A percentile compares a stretch with the other conserved stretches of the same genome.
phyloP scores from a whole-genome alignment of 768 basidiomycete species.

The Tylopilus cervinicoccineus region DNA sequence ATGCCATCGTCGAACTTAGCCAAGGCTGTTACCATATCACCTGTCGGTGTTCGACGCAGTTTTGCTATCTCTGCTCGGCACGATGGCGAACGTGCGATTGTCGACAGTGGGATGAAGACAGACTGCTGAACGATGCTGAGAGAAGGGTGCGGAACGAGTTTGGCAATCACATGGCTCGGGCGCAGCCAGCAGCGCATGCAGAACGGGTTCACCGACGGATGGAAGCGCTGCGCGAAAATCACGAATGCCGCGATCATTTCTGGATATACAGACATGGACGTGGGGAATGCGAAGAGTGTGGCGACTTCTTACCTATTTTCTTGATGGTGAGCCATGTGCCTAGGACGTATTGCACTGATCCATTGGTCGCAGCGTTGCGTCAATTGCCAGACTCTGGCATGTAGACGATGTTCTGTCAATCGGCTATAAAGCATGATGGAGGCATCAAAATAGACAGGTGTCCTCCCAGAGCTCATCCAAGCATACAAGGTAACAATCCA shows the following conservation, averaged over 20 bases:
- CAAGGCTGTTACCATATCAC: conserved; percentile 65
- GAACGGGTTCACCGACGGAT: conserved; percentile 22
- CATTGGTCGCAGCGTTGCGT: conserved; percentile 18
- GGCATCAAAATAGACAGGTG: neutral
- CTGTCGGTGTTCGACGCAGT: conserved; percentile 46
- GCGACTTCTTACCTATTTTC: conserved; percentile 34
- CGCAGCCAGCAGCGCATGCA: conserved; percentile 15
- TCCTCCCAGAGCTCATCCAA: neutral
- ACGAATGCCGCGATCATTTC: conserved; percentile 45
- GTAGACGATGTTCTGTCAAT: conserved; percentile 28
- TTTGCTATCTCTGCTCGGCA: conserved; percentile 63
- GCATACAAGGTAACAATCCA: neutral
- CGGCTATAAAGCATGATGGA: conserved; percentile 12
- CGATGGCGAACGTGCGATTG: conserved; percentile 63
- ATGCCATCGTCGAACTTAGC: conserved; percentile 50
- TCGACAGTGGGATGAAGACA: conserved; percentile 58
- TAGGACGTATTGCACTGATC: neutral
- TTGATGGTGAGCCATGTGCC: conserved; percentile 40
- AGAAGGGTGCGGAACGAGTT: conserved; percentile 25
- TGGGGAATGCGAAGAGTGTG: conserved; percentile 46
- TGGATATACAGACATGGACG: conserved; percentile 45
- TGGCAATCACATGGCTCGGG: conserved; percentile 8
- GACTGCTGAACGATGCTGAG: conserved; percentile 28
- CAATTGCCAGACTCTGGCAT: conserved; percentile 21
- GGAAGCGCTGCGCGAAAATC: conserved; percentile 42